phyloP scores from a whole-genome alignment of 1,139 yeast genomes.

The Torulaspora globosa region DNA sequence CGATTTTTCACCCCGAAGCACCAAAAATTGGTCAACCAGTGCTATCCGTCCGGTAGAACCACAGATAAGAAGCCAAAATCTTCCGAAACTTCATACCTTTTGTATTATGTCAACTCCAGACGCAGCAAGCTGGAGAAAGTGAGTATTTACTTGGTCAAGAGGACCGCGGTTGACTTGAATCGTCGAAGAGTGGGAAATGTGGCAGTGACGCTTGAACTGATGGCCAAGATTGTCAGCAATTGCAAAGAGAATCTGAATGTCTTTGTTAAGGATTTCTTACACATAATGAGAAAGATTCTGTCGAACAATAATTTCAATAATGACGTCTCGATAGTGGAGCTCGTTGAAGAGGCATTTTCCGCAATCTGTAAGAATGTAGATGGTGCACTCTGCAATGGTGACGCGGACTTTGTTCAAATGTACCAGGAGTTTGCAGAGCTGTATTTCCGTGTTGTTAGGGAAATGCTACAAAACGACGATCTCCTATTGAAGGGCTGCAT shows the following conservation, averaged over 20 bases:
- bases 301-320: conserved; percentile 31
- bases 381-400: conserved; percentile 68
- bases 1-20: conserved; percentile 67
- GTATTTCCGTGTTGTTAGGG: conserved; percentile 28
- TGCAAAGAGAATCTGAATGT: conserved; percentile 82
- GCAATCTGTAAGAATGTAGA: conserved; percentile 62
- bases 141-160: conserved; percentile 60
- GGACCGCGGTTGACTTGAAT: conserved; percentile 58
- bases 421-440: conserved; percentile 39
- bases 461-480: conserved; percentile 31
- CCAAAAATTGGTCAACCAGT: conserved; percentile 81
- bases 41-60: conserved; percentile 87
- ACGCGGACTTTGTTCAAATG: conserved; percentile 51
- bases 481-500: conserved; percentile 33
- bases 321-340: conserved; percentile 32
- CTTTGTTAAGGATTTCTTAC: conserved; percentile 61
- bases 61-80: conserved; percentile 87
- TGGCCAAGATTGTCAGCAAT: conserved; percentile 63
- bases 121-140: conserved; percentile 86
- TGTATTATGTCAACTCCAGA: conserved; percentile 90
- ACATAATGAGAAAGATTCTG: conserved; percentile 40
- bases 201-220: conserved; percentile 71
- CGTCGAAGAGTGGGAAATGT: conserved; percentile 71
- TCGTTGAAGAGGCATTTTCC: conserved; percentile 37
- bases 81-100: conserved; percentile 79